phyloP scores from a whole-genome alignment of 2,329 filamentous ascomycete genomes.

The Colletotrichum paranaense region DNA sequence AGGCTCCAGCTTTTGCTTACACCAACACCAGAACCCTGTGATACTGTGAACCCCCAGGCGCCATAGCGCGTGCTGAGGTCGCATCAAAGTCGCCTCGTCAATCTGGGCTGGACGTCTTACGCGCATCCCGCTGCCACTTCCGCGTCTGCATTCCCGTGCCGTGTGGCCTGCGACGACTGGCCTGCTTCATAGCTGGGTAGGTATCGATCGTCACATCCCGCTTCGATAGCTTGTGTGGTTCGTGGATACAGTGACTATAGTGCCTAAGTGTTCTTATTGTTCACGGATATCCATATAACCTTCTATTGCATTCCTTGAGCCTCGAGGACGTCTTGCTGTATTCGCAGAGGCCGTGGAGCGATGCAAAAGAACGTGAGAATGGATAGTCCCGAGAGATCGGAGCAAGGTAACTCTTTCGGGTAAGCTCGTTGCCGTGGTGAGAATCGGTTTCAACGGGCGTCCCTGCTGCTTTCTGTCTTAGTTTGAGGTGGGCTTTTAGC shows the following conservation, averaged over 20 bases:
- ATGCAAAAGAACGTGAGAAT: background rate
- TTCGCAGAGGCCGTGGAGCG: background rate
- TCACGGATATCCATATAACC: background rate
- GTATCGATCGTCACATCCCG: background rate
- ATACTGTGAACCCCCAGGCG: background rate
- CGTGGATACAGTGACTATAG: background rate
- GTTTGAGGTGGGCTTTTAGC: slow-evolving; percentile 10
- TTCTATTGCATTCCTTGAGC: background rate
- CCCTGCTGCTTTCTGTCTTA: slow-evolving; percentile 18
- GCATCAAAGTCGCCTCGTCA: slow-evolving; percentile 30
- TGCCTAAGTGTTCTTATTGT: background rate
- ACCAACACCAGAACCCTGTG: background rate
- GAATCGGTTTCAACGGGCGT: slow-evolving; percentile 20
- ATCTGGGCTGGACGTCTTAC: slow-evolving; percentile 17
- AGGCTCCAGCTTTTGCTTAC: background rate
- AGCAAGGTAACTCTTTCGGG: slow-evolving; percentile 28
- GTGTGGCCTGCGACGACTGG: background rate
- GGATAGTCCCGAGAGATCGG: slow-evolving; percentile 26
- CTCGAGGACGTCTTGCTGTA: background rate
- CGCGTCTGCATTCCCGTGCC: slow-evolving; percentile 20
- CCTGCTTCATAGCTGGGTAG: background rate
- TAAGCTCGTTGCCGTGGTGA: slow-evolving; percentile 16
- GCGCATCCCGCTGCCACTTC: slow-evolving; percentile 26
- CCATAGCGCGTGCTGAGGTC: slow-evolving; percentile 21
- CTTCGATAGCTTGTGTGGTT: background rate